phyloP scores from a whole-genome alignment of 1,284 basidiomycete genomes.

The Cystobasidium sp. region DNA sequence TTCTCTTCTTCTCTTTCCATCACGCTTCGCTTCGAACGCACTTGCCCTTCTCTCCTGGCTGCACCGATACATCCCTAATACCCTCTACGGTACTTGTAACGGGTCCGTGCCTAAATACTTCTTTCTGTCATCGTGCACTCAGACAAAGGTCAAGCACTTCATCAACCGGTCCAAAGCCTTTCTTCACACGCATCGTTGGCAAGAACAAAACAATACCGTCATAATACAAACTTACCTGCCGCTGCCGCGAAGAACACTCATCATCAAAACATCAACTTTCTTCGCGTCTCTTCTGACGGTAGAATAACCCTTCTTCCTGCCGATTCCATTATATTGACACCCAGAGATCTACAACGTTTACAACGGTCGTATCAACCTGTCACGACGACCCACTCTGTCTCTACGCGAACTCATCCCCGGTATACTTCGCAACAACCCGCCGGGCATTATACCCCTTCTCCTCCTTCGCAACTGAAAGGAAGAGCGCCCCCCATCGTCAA shows the following conservation, averaged over 20 bases:
- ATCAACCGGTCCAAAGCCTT: constrained; percentile 1
- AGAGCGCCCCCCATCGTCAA: not conserved
- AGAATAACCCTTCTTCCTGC: too few relatives aligned
- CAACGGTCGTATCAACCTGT: not conserved
- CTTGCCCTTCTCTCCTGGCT: not conserved
- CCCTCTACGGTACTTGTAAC: too few relatives aligned
- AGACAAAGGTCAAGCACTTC: constrained; percentile 12
- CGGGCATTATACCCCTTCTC: not conserved
- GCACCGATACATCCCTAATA: not conserved
- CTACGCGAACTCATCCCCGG: not conserved
- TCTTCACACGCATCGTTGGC: not conserved
- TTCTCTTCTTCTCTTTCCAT: not conserved
- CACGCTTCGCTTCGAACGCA: not conserved
- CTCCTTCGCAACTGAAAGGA: not conserved
- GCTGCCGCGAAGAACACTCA: not conserved
- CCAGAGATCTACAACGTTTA: too few relatives aligned
- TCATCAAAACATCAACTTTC: not conserved
- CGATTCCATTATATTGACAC: not conserved
- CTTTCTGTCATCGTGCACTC: not conserved
- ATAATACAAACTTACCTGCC: not conserved
- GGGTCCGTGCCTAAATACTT: too few relatives aligned
- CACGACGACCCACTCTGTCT: not conserved
- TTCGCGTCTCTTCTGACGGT: not conserved
- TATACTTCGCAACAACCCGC: not conserved
- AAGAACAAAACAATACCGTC: not conserved